phyloP scores from a whole-genome alignment of 805 yeast species.

The Candida odintsovae region DNA sequence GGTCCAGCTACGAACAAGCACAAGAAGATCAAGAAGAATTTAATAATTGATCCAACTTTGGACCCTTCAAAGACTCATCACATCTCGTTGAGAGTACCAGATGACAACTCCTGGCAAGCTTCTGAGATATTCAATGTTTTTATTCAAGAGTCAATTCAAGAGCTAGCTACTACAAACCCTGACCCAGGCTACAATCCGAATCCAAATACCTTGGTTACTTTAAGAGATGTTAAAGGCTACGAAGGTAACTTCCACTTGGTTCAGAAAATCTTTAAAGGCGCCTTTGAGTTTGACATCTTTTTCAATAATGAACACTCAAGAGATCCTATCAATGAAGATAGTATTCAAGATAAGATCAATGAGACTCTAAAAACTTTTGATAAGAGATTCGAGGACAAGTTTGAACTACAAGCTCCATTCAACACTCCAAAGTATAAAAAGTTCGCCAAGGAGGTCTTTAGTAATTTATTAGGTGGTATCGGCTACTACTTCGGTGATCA shows the following conservation, averaged over 20 bases:
- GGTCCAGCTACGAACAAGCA: constrained; percentile 43
- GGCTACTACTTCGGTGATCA: constrained; percentile 85
- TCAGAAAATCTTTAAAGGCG: constrained; percentile 71
- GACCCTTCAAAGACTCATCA: constrained; percentile 64
- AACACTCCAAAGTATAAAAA: constrained; percentile 31
- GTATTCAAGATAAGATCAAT: constrained; percentile 12
- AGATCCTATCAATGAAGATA: constrained; percentile 33
- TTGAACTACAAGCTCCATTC: constrained; percentile 52
- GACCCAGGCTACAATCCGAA: constrained; percentile 25
- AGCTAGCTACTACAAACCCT: constrained; percentile 27
- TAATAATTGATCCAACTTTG: constrained; percentile 33
- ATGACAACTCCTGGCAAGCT: constrained; percentile 70
- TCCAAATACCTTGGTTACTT: constrained; percentile 39
- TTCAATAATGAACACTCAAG: constrained; percentile 44
- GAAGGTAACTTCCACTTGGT: constrained; percentile 75
- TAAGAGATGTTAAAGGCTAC: constrained; percentile 54
- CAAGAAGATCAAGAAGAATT: constrained; percentile 27
- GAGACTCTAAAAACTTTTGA: constrained; percentile 34
- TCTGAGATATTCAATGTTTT: constrained; percentile 67
- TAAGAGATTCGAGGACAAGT: constrained; percentile 43
- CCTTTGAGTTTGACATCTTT: constrained; percentile 66
- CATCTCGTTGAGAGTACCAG: constrained; percentile 64
- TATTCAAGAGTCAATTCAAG: constrained; percentile 61
- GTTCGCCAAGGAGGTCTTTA: constrained; percentile 74
- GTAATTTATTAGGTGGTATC: constrained; percentile 85